Base-by-base conservation (phyloP, 805 yeast genomes). In the Sungouiella blattae region DNA sequence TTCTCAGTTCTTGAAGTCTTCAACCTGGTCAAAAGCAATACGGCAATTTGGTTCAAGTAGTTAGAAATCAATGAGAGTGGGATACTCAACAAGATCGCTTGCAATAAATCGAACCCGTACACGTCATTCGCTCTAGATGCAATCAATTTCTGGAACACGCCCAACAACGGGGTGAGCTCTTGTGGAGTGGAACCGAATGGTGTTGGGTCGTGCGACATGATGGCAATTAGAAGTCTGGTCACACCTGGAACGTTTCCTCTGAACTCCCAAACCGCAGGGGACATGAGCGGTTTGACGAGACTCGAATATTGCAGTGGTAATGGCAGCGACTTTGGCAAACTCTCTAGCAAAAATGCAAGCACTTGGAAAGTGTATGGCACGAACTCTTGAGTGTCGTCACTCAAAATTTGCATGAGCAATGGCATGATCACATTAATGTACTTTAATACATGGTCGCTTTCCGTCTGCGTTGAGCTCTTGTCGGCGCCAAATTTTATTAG, bases 181-280 rank as follows among this genome's bases (percentile, higher is more conserved):
- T 51, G 55, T 6, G 44, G 62, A 15, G 52, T 51, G 13, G 52
- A 45, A 4, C 62, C 60, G 43, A 75, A 73, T 1, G 60, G 52
- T 2, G 52, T 31, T 2, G 75, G 66, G 32, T 71, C 72, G 30
- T 73, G 77, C 29, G 59, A 59, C 22, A 83, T 62, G 14, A 91
- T 79, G 5, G 87, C 79, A 36, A 78, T 73, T 26, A 93, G 65
- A 33, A 93, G 67, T 48, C 96, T 76, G 0, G 94, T 82, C 14
- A 91, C 77, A 2, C 96, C 97, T 2, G 98, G 98, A 23, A 91
- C 79, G 48, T 91, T 93, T 11, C 98, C 98, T 45, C 80, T 73
- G 41, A 76, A 77, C 58, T 93, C 98, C 98, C 98, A 93, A 24
- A 89, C 81, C 5, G 78, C 58, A n/a, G 98, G 97, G 1, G 95